Evolutionary conservation across 2,329 filamentous ascomycete species (phyloP).

Genomic region (Cordyceps cicadae): DNA sequence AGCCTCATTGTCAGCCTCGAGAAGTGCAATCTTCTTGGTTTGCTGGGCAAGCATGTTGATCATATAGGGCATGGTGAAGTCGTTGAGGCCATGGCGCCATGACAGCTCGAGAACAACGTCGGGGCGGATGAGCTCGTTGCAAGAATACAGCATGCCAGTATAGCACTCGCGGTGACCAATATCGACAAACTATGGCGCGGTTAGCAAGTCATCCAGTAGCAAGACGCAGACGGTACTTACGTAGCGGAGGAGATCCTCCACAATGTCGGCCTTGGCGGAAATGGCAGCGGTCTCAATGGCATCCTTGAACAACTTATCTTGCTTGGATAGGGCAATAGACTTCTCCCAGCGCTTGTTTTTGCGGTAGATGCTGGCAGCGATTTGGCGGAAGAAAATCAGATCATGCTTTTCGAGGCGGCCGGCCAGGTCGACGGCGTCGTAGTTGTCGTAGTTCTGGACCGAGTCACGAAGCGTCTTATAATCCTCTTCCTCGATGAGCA

Average conservation of each 20-base stretch:
- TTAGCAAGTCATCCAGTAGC: slow-evolving; percentile 23
- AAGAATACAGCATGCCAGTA: slow-evolving; percentile 98
- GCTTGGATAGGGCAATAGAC: slow-evolving; percentile 93
- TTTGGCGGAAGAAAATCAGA: slow-evolving; percentile 97
- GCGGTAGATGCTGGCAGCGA: slow-evolving; percentile 95
- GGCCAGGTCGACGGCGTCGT: slow-evolving; percentile 88
- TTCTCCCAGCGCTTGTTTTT: slow-evolving; percentile 99
- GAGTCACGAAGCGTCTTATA: slow-evolving; percentile 98
- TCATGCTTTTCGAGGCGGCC: slow-evolving; percentile 94
- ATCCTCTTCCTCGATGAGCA: slow-evolving; percentile 97
- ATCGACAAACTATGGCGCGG: slow-evolving; percentile 72
- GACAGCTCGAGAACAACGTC: slow-evolving; percentile 92
- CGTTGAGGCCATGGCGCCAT: slow-evolving; percentile 87
- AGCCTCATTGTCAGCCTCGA: slow-evolving; percentile 95
- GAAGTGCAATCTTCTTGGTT: slow-evolving; percentile 69
- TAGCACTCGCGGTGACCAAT: slow-evolving; percentile 99
- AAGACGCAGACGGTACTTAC: slow-evolving; percentile 51
- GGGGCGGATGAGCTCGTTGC: slow-evolving; percentile 91
- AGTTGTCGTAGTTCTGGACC: slow-evolving; percentile 98
- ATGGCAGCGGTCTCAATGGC: slow-evolving; percentile 96
- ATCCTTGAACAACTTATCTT: slow-evolving; percentile 99
- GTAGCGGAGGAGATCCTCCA: slow-evolving; percentile 92
- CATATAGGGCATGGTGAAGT: slow-evolving; percentile 99
- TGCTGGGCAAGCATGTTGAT: slow-evolving; percentile 96
- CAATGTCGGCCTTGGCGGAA: slow-evolving; percentile 80